Percentiles rank a stretch among this genome's conserved stretches.
These are phyloP conservation scores for Lachnellula hyalina DNA, from an alignment of 2,329 filamentous ascomycete genomes.

Conservation along the genomic window DNA sequence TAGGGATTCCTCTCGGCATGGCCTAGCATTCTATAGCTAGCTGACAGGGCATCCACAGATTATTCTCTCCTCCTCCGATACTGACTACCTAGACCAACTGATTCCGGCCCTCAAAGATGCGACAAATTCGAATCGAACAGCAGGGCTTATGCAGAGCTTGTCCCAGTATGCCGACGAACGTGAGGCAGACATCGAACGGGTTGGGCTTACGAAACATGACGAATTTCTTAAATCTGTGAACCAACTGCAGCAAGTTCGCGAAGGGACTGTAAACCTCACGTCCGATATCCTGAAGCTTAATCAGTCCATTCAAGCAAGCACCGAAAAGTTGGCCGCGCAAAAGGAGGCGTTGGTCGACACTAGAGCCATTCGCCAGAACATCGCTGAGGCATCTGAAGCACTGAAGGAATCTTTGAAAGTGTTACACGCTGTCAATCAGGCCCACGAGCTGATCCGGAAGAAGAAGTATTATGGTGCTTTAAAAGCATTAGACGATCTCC, in stretches of 20 bases:
- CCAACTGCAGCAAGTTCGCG: slow-evolving; percentile 84
- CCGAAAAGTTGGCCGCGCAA: slow-evolving; percentile 87
- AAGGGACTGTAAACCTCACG: slow-evolving; percentile 83
- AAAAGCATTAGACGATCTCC: slow-evolving; percentile 88
- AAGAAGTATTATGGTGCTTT: slow-evolving; percentile 95
- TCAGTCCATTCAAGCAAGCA: slow-evolving; percentile 90
- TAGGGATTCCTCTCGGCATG: slow-evolving; percentile 3
- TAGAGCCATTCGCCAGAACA: slow-evolving; percentile 86
- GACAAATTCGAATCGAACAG: slow-evolving; percentile 66
- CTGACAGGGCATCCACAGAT: slow-evolving; percentile 55
- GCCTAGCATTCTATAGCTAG: neutral
- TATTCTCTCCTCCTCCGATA: slow-evolving; percentile 83
- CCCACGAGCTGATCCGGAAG: slow-evolving; percentile 83
- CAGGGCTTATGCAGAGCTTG: slow-evolving; percentile 70
- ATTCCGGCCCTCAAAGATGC: slow-evolving; percentile 94
- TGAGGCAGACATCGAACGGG: slow-evolving; percentile 86
- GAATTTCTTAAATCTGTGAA: slow-evolving; percentile 94
- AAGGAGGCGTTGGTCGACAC: slow-evolving; percentile 94
- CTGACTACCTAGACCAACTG: slow-evolving; percentile 91
- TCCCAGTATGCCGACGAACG: slow-evolving; percentile 79
- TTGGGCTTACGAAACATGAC: slow-evolving; percentile 93
- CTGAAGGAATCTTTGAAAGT: slow-evolving; percentile 90
- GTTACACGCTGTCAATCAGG: slow-evolving; percentile 84
- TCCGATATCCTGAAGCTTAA: slow-evolving; percentile 89
- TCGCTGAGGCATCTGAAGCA: slow-evolving; percentile 84